Evolutionary conservation across 73 alveolate species (phyloP).

Genomic region (Breviolum minutum): DNA sequence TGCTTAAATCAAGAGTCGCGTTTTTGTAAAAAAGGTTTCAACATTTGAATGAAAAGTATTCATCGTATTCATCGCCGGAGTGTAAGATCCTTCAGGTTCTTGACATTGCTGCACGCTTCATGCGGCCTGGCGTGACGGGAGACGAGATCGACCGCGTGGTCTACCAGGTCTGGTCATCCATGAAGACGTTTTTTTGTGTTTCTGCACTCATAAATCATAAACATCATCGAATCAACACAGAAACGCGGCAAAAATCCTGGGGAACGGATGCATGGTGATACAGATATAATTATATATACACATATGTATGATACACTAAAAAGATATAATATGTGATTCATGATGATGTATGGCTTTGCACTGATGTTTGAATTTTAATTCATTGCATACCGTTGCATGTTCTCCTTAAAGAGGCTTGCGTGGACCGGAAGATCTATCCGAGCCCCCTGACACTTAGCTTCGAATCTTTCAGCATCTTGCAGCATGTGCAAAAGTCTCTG

Average conservation of each 20-base stretch:
- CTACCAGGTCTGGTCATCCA: conserved; percentile 96
- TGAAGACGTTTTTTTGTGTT: not conserved
- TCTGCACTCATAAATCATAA: not conserved
- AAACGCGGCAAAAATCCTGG: too few species aligned
- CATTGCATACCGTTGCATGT: not conserved
- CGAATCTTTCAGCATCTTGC: not conserved
- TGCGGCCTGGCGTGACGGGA: conserved; percentile 98
- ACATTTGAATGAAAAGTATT: not conserved
- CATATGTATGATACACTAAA: too few species aligned
- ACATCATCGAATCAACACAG: too few species aligned
- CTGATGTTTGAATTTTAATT: too few species aligned
- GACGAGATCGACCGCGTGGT: conserved; percentile 98
- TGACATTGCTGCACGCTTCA: conserved; percentile 98
- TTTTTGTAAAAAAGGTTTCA: too few species aligned
- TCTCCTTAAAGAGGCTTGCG: not conserved
- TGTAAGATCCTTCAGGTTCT: conserved; percentile 96
- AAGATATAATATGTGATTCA: too few species aligned
- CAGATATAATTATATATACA: too few species aligned
- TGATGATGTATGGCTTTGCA: not conserved
- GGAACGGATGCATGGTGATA: too few species aligned
- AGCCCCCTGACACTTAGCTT: conserved; percentile 97
- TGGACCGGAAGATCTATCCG: conserved; percentile 97
- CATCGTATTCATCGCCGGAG: not conserved
- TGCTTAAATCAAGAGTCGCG: not conserved
- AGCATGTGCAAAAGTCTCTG: not conserved